Evolutionary conservation across 1,284 basidiomycete genomes (phyloP).

Genomic region (Phellinidium pouzarii): DNA sequence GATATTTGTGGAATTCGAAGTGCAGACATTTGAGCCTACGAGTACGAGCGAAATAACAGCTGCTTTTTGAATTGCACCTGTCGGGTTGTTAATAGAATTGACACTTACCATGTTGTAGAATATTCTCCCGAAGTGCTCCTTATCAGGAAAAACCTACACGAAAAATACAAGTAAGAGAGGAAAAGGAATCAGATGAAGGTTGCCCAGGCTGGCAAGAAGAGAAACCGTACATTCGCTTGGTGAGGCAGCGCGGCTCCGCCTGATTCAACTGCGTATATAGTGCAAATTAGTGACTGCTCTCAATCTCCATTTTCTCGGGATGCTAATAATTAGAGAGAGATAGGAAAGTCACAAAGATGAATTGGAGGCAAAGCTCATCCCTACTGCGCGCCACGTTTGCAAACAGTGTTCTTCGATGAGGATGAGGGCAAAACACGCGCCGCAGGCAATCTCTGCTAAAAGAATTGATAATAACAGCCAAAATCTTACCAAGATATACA

Average conservation of each 20-base stretch:
- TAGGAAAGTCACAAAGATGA: too few species aligned
- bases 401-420: too few species aligned
- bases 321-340: too few species aligned
- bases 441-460: too few species aligned
- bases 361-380: too few species aligned
- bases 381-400: too few species aligned
- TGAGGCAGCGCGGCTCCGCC: constrained; percentile 90
- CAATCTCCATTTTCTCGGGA: neutral
- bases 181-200: too few species aligned
- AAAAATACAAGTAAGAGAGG: too few species aligned
- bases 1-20: constrained; percentile 88
- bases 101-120: constrained; percentile 89
- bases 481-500: constrained; percentile 74
- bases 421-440: too few species aligned
- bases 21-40: constrained; percentile 85
- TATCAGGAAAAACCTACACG: constrained; percentile 74
- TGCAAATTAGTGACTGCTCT: constrained; percentile 3
- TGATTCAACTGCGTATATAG: constrained; percentile 64
- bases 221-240: constrained; percentile 70
- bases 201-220: neutral
- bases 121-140: constrained; percentile 91
- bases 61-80: neutral
- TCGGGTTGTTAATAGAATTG: constrained; percentile 13
- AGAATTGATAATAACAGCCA: neutral
- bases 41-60: too few species aligned